Evolutionary conservation across 371 early-diverging fungal species (phyloP).

Genomic region (Mortierella sp.): DNA sequence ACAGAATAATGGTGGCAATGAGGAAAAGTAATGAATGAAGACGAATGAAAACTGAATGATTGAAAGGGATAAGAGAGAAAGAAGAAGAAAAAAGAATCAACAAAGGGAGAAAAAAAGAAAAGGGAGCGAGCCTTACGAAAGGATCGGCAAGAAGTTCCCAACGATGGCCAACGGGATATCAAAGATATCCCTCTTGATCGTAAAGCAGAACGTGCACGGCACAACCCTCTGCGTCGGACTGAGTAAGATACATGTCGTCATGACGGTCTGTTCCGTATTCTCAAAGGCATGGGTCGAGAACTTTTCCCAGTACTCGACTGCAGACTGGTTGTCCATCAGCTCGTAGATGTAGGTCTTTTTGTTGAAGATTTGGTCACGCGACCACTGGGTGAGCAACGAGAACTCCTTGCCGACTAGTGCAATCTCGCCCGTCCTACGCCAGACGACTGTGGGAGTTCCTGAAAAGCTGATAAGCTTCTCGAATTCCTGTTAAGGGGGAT

Average conservation of each 20-base stretch:
- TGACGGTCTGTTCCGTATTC: constrained; percentile 85
- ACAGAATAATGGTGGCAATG: constrained; percentile 3
- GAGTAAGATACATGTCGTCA: constrained; percentile 81
- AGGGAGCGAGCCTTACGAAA: constrained; percentile 15
- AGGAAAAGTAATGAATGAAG: not conserved
- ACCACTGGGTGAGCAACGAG: constrained; percentile 89
- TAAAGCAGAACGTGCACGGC: constrained; percentile 92
- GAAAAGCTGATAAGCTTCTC: constrained; percentile 91
- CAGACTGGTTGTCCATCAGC: constrained; percentile 91
- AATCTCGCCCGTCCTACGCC: constrained; percentile 95
- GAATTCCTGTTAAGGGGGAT: constrained; percentile 73
- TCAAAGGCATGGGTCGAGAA: constrained; percentile 93
- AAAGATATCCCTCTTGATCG: constrained; percentile 93
- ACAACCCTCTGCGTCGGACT: constrained; percentile 75
- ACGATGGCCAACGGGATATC: constrained; percentile 90
- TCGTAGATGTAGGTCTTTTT: constrained; percentile 87
- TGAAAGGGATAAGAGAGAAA: constrained; percentile 4
- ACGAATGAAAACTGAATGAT: not conserved
- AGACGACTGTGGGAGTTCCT: constrained; percentile 97
- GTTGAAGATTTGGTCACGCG: constrained; percentile 77
- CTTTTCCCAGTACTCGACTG: constrained; percentile 94
- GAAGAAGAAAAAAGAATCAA: not conserved
- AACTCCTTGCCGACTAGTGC: constrained; percentile 94
- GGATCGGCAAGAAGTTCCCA: constrained; percentile 70
- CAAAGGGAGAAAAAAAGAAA: constrained; percentile 9